Evolutionary conservation across 768 basidiomycete genomes (phyloP).

Genomic region (Trametes sanguinea): DNA sequence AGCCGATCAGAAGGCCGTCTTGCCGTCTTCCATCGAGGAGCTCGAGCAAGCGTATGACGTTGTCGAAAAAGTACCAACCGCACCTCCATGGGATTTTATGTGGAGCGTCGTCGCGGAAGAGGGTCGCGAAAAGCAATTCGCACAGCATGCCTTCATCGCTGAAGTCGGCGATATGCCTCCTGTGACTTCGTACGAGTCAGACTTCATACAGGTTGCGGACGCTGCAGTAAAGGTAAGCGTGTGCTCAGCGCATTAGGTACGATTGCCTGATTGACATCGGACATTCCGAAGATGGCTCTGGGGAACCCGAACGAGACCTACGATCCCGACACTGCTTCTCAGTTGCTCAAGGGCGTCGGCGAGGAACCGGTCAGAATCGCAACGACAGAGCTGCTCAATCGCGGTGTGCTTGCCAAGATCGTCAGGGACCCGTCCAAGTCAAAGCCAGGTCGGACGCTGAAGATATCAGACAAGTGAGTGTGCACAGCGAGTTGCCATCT

Average conservation of each 20-base stretch:
- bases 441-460: conserved; percentile 72
- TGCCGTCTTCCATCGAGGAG: conserved; percentile 48
- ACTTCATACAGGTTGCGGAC: conserved; percentile 59
- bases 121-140: conserved; percentile 67
- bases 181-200: conserved; percentile 31
- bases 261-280: neutral
- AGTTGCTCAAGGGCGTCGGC: conserved; percentile 57
- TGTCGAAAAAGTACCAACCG: conserved; percentile 41
- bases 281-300: conserved; percentile 63
- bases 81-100: conserved; percentile 70
- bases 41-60: conserved; percentile 53
- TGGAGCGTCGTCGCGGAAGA: conserved; percentile 75
- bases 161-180: conserved; percentile 43
- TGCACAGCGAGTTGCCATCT: neutral
- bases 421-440: conserved; percentile 62
- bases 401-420: conserved; percentile 67
- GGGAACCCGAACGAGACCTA: conserved; percentile 73
- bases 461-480: conserved; percentile 70
- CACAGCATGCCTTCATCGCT: conserved; percentile 56
- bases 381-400: conserved; percentile 58
- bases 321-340: conserved; percentile 56
- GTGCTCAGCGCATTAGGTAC: neutral
- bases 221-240: conserved; percentile 65
- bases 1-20: conserved; percentile 34
- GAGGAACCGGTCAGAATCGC: conserved; percentile 57